Evolutionary conservation across 805 yeast genomes (phyloP), one percentile per base, ranked within the genome.

Genomic region (Cyberlindnera euphorbiiphila): DNA sequence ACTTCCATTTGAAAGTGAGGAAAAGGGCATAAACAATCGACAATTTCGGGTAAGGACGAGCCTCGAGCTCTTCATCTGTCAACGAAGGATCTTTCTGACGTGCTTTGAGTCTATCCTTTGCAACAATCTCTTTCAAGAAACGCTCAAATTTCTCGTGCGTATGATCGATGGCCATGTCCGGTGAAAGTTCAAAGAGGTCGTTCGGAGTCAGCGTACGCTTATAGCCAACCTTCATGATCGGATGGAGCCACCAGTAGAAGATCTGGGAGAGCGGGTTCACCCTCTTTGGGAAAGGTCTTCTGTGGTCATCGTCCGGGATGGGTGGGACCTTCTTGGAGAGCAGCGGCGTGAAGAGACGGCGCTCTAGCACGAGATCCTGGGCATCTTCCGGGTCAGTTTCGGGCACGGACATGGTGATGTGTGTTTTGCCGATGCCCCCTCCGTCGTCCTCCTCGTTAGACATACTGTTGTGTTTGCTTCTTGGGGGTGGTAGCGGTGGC

Each of bases 221-320:
- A 57, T 84, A 84, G 6, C 94, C 93, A 7, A 73, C 72, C 12
- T 59, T 61, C 66, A 85, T 60, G 27, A 84, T 49, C 0, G 88
- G 88, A 18, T 61, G 50, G 31, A 84, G 59, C 89, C 91, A 85
- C 76, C 80, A 70, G 55, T 82, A 77, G 49, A 78, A 72, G 0
- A 67, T 32, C 46, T 61, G 61, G 11, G 69, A 66, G 9, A 77
- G 36, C 12, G 65, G 34, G 34, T 69, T 69, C 5, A 70, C 61
- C 10, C 52, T 41, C 36, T 56, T 61, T 0, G 83, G 84, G 51
- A 64, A 77, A 5, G 47, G 52, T 11, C 39, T 52, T 38, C 85
- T 56, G 43, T 76, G 79, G 2, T 71, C 72, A 16, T 68, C 70
- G 1, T 62, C 43, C 0, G 84, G 82, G 0, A 78, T 51, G 2